Percentiles rank a stretch among this genome's conserved stretches.
phyloP scores from a whole-genome alignment of 2,329 filamentous ascomycete species.

The Arthrobotrys musiformis region DNA sequence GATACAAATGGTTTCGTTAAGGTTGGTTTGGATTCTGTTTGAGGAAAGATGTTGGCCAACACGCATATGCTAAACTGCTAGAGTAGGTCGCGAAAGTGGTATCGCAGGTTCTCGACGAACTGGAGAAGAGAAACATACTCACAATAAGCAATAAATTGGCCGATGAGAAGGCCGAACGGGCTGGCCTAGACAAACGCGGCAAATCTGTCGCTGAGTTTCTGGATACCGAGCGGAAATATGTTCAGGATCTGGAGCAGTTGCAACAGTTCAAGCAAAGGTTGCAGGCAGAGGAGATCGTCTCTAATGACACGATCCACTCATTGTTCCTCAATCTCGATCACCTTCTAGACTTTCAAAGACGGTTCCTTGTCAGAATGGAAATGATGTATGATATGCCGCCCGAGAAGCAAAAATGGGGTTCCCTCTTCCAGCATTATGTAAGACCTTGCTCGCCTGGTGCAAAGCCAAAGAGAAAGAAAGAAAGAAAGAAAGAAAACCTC shows the following conservation, averaged over 20 bases:
- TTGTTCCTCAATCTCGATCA: conserved; percentile 97
- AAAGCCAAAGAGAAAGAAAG: too few relatives aligned
- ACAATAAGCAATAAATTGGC: conserved; percentile 71
- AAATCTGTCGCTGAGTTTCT: conserved; percentile 92
- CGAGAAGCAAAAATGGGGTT: conserved; percentile 88
- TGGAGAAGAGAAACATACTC: conserved; percentile 80
- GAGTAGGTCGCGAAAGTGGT: conserved; percentile 84
- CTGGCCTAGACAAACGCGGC: conserved; percentile 76
- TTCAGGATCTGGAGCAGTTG: conserved; percentile 93
- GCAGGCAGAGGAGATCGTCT: conserved; percentile 86
- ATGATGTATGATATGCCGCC: conserved; percentile 87
- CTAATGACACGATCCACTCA: conserved; percentile 88
- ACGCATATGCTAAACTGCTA: conserved; percentile 4
- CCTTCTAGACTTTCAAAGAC: conserved; percentile 92
- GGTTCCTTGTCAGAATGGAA: conserved; percentile 94
- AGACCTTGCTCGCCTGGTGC: conserved; percentile 36
- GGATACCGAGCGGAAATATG: conserved; percentile 95
- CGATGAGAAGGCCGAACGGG: conserved; percentile 66
- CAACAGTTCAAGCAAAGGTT: conserved; percentile 90
- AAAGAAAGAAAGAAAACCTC: too few relatives aligned
- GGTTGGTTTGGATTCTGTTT: conserved; percentile 65
- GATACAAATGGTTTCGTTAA: conserved; percentile 98
- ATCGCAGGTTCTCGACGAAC: conserved; percentile 87
- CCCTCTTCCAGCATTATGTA: conserved; percentile 82
- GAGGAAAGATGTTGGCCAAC: neutral